These are phyloP conservation scores for Diphasiastrum complanatum DNA, from an alignment of 83 land plant genomes.

Conservation along the genomic window DNA sequence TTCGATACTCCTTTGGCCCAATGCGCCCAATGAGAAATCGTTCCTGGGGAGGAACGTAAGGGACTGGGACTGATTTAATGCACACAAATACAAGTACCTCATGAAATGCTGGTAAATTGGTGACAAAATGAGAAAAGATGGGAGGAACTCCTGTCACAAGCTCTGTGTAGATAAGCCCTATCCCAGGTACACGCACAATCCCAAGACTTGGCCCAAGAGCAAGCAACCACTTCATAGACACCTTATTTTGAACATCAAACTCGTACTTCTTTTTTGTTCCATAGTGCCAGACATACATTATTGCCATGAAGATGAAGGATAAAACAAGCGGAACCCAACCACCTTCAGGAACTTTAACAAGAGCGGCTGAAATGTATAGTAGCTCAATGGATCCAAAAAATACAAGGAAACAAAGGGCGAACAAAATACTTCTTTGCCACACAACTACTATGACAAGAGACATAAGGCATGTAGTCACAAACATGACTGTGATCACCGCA, in stretches of 20 bases:
- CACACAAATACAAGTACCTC: too few relatives aligned
- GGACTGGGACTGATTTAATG: too few relatives aligned
- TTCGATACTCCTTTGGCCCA: neutral
- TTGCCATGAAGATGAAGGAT: neutral
- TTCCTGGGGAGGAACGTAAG: conserved; percentile 1
- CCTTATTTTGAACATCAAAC: conserved; percentile 4
- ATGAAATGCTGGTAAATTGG: neutral
- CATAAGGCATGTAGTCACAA: neutral
- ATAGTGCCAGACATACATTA: conserved; percentile 10
- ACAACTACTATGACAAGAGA: neutral
- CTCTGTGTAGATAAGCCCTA: conserved; percentile 2
- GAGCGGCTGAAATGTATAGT: conserved; percentile 4
- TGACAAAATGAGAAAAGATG: too few relatives aligned
- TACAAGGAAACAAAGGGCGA: neutral
- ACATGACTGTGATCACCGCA: neutral
- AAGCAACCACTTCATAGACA: neutral
- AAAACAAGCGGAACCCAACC: conserved; percentile 3
- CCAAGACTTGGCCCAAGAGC: neutral
- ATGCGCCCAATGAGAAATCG: neutral
- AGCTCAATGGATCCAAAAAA: neutral
- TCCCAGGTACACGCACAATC: neutral
- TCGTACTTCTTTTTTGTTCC: neutral
- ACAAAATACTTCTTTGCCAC: neutral
- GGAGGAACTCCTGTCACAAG: conserved; percentile 6
- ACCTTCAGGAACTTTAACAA: neutral